Percentiles rank a stretch among this genome's conserved stretches.
phyloP scores from a whole-genome alignment of 345 rosid genomes.

The Boechera stricta region DNA sequence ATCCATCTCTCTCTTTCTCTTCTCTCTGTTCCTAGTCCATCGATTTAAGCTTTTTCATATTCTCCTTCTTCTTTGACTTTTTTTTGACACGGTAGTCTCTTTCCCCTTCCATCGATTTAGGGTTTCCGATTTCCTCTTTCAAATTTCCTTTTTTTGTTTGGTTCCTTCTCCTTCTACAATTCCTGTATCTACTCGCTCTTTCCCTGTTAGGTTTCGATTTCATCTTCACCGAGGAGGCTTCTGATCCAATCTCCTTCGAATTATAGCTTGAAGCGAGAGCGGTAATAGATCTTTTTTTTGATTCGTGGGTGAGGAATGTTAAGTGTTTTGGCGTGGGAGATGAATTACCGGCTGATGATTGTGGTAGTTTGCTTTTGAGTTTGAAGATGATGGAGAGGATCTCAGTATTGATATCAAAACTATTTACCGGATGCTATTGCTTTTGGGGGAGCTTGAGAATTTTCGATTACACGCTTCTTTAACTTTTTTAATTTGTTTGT shows the following conservation, averaged over 20 bases:
- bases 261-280: background rate
- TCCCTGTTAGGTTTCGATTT: background rate
- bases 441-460: too few relatives aligned
- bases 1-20: conserved; percentile 33
- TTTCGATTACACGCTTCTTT: too few relatives aligned
- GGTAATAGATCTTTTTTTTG: conserved; percentile 1
- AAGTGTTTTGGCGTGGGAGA: too few relatives aligned
- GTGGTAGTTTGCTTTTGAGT: too few relatives aligned
- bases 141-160: background rate
- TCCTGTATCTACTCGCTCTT: conserved; percentile 12
- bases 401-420: too few relatives aligned
- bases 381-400: too few relatives aligned
- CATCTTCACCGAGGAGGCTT: background rate
- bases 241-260: conserved; percentile 37
- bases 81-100: conserved; percentile 41
- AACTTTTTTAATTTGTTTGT: too few relatives aligned
- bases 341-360: too few relatives aligned
- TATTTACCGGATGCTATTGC: too few relatives aligned
- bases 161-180: conserved; percentile 7
- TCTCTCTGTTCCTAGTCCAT: conserved; percentile 25
- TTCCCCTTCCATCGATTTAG: conserved; percentile 44
- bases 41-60: conserved; percentile 35
- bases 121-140: conserved; percentile 33
- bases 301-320: too few relatives aligned
- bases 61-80: conserved; percentile 42